These are phyloP conservation scores for Nemania diffusa DNA, from an alignment of 2,329 filamentous ascomycete species.

Conservation along the genomic window DNA sequence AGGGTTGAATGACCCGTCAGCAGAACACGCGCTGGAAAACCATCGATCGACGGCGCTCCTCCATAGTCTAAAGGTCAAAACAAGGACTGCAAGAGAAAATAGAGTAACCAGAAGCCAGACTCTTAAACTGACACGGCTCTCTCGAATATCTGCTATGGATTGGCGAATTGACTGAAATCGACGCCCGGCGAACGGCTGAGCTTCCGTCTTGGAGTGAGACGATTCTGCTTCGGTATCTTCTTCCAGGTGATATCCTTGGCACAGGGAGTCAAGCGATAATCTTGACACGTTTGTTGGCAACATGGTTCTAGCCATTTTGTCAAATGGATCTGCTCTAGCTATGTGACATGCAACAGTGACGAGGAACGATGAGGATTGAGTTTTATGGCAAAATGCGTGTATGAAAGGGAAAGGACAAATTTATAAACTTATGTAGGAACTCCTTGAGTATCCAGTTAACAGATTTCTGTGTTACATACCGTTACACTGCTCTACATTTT, in stretches of 20 bases:
- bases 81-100: background rate
- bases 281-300: background rate
- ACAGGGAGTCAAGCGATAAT: slow-evolving; percentile 11
- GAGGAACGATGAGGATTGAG: too few relatives aligned
- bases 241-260: background rate
- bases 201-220: background rate
- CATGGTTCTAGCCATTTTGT: too few relatives aligned
- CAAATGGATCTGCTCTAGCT: too few relatives aligned
- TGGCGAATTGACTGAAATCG: slow-evolving; percentile 8
- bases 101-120: slow-evolving; percentile 1
- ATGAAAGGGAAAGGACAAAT: too few relatives aligned
- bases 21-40: background rate
- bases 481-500: too few relatives aligned
- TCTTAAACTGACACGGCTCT: slow-evolving; percentile 9
- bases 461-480: too few relatives aligned
- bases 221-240: background rate
- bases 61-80: background rate
- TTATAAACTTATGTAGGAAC: too few relatives aligned
- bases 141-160: slow-evolving; percentile 2
- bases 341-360: too few relatives aligned
- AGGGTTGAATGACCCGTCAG: slow-evolving; percentile 2
- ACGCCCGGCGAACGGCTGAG: background rate
- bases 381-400: too few relatives aligned
- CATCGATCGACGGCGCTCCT: too few relatives aligned
- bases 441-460: too few relatives aligned